These are phyloP conservation scores for Stachybotrys chartarum DNA, from an alignment of 2,329 filamentous ascomycete genomes.

Conservation along the genomic window DNA sequence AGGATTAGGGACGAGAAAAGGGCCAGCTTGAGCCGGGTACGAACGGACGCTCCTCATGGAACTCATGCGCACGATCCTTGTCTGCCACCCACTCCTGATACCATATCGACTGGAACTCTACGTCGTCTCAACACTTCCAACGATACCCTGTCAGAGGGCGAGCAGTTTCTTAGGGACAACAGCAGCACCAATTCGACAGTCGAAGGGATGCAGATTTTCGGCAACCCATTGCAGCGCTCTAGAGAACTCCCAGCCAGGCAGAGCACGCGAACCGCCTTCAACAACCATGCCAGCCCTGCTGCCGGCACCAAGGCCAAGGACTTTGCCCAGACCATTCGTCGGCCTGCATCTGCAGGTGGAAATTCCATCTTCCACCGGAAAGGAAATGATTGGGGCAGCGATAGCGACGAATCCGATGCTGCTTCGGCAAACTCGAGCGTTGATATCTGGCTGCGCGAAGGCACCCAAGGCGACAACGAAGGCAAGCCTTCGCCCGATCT, in stretches of 20 bases:
- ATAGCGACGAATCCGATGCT: conserved; percentile 31
- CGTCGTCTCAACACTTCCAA: conserved; percentile 42
- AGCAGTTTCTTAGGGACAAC: background rate
- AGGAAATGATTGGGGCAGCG: conserved; percentile 36
- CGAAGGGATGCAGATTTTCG: background rate
- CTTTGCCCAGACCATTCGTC: conserved; percentile 13
- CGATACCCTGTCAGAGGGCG: conserved; percentile 33
- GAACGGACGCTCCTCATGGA: conserved; percentile 36
- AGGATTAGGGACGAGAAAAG: conserved; percentile 39
- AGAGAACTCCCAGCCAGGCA: background rate
- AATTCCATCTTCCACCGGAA: conserved; percentile 32
- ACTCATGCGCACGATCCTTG: conserved; percentile 33
- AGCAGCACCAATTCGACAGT: background rate
- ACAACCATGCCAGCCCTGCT: conserved; percentile 6
- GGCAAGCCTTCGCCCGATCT: conserved; percentile 38
- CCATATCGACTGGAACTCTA: conserved; percentile 49
- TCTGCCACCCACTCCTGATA: conserved; percentile 53
- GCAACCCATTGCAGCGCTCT: background rate
- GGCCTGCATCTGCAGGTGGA: conserved; percentile 41
- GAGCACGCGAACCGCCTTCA: background rate
- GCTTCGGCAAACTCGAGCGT: conserved; percentile 41
- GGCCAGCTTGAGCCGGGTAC: conserved; percentile 38
- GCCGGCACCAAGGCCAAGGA: conserved; percentile 8
- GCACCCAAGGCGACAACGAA: conserved; percentile 30
- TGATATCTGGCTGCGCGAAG: conserved; percentile 53